Conservation (phyloP, 164 flowering plant genomes). For the Tetrastigma voinierianum region DNA sequence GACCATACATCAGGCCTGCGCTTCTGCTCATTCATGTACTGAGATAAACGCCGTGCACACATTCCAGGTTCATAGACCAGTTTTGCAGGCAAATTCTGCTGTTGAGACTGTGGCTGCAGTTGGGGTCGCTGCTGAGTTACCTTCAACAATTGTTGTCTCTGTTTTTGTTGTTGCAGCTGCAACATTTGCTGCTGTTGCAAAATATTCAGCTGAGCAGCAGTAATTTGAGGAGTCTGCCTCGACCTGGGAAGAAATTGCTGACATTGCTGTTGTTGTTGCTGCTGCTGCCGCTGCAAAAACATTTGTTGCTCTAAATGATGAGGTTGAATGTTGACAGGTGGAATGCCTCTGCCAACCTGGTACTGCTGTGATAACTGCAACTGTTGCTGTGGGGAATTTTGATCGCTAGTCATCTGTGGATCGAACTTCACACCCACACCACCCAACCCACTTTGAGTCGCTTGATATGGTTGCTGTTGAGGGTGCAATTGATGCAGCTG, state of each 20-base stretch:
- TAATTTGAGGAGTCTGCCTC: constrained; percentile 72
- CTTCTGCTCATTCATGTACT: constrained; percentile 88
- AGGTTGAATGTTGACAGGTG: constrained; percentile 73
- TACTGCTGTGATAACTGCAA: constrained; percentile 60
- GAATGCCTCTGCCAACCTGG: constrained; percentile 53
- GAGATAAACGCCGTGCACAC: constrained; percentile 86
- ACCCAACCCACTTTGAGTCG: constrained; percentile 53
- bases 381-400: constrained; percentile 58
- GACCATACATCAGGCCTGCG: constrained; percentile 80
- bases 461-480: constrained; percentile 32
- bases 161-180: constrained; percentile 53
- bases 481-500: constrained; percentile 16
- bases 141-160: constrained; percentile 56
- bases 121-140: constrained; percentile 67
- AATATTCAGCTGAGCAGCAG: constrained; percentile 72
- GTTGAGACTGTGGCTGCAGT: constrained; percentile 49
- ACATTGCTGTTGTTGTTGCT: constrained; percentile 56
- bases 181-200: constrained; percentile 65
- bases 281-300: constrained; percentile 74
- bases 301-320: constrained; percentile 73
- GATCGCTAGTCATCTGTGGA: constrained; percentile 63
- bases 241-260: constrained; percentile 61
- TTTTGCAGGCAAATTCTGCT: constrained; percentile 60
- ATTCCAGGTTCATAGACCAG: constrained; percentile 86
- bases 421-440: constrained; percentile 81